Evolutionary conservation across 805 yeast species (phyloP).

Genomic region (Scheffersomyces amazonensis): DNA sequence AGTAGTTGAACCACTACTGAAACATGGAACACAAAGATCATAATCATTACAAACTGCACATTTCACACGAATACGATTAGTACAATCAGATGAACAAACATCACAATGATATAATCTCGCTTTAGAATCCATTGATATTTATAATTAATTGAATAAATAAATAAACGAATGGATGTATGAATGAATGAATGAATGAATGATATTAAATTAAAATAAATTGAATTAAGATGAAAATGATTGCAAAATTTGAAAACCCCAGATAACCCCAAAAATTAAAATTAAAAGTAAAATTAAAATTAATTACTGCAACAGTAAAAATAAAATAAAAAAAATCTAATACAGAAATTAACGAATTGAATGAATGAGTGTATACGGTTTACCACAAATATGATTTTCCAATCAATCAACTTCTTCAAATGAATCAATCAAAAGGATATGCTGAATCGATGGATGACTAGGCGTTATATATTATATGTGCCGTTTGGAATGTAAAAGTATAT

Average conservation of each 20-base stretch:
- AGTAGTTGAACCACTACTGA: constrained; percentile 75
- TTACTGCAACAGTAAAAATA: no score
- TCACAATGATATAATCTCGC: constrained; percentile 76
- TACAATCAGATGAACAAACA: constrained; percentile 94
- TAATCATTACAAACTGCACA: constrained; percentile 94
- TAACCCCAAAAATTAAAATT: neutral
- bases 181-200: constrained; percentile 17
- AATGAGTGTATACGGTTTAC: no score
- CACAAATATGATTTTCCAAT: no score
- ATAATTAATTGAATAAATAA: no score
- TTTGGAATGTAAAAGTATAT: no score
- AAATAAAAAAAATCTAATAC: no score
- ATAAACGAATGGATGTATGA: neutral
- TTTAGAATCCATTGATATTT: constrained; percentile 42
- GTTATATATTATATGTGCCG: no score
- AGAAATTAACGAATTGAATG: no score
- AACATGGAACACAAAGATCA: constrained; percentile 97
- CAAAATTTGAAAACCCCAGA: neutral
- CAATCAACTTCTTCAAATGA: no score
- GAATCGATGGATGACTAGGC: no score
- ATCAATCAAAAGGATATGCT: no score
- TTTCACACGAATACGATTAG: constrained; percentile 82
- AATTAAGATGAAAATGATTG: constrained; percentile 1
- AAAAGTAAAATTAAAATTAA: no score
- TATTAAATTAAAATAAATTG: neutral